Base-by-base conservation (phyloP, 352 stramenopile genomes). In the Pythium myriotylum region DNA sequence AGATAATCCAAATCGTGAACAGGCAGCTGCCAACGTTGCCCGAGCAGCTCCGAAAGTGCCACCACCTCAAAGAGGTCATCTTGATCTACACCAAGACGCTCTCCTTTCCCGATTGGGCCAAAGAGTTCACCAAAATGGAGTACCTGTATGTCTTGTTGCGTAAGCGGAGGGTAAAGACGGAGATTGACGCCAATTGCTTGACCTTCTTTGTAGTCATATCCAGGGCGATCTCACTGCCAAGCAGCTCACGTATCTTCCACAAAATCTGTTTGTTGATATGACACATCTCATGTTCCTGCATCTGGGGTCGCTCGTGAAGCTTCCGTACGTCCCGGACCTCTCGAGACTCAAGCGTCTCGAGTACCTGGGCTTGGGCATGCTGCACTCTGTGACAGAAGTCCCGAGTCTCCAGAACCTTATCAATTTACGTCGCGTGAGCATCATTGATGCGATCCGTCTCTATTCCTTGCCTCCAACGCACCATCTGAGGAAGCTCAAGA, bases 1-100 rank as follows among this genome's bases (percentile, higher is more conserved):
- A 59, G 14, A 65, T 65, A 35, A 29, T 72, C 10, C 57, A 74
- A 43, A 71, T 74, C 49, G 68, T 72, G 20, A 74, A 74, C 35
- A 26, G 57, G 29, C 41, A 56, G 13, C 22, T 74, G 3, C 48
- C 58, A 7, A 29, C 32, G 17, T 39, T 72, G 3, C 62, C 62
- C 3, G 45, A 42, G 1, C 32, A 62, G 22, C 54, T 74, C 0
- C 52, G 53, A 3, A 35, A 41, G 1, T 68, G 67, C 48, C 20
- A 51, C 2, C 8, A 58, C 8, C 39, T 74, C 2, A 59, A 70
- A 17, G 57, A 74, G 45, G n/a, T 74, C 46, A 77, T 70, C 20
- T 33, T 75, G 40, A 58, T 75, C 9, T 72, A 72, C 45, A 69
- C 68, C 0, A 67, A 64, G n/a, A 69, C 54, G 9, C 12, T 23